phyloP scores from a whole-genome alignment of 805 yeast species.

The Yamadazyma tumulicola region DNA sequence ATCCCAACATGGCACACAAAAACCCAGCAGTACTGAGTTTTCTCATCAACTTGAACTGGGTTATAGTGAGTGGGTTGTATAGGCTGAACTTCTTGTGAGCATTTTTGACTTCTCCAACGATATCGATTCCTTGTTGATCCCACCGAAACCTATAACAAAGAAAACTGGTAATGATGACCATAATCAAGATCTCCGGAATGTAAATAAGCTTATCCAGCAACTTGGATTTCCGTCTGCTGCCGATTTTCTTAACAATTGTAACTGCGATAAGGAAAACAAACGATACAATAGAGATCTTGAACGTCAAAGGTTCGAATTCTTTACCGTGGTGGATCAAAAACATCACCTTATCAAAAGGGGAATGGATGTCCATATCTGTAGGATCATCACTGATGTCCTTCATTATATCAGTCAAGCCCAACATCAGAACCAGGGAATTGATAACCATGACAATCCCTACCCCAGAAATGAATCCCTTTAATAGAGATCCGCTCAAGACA shows the following conservation, averaged over 20 bases:
- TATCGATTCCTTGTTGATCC: slow-evolving; percentile 52
- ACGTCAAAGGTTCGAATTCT: slow-evolving; percentile 55
- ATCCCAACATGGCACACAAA: slow-evolving; percentile 80
- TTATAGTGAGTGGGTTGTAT: slow-evolving; percentile 53
- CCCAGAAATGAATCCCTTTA: slow-evolving; percentile 43
- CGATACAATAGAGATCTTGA: slow-evolving; percentile 48
- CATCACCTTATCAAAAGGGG: slow-evolving; percentile 65
- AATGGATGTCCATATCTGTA: slow-evolving; percentile 35
- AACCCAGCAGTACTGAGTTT: slow-evolving; percentile 66
- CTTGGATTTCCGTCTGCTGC: slow-evolving; percentile 15
- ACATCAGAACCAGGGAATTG: slow-evolving; percentile 67
- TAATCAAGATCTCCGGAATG: slow-evolving; percentile 80
- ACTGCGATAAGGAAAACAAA: slow-evolving; percentile 9
- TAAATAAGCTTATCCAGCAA: slow-evolving; percentile 45
- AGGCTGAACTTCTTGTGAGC: slow-evolving; percentile 44
- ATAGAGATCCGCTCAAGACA: slow-evolving; percentile 35
- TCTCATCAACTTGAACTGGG: slow-evolving; percentile 47
- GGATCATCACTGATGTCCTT: slow-evolving; percentile 35
- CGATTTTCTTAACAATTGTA: slow-evolving; percentile 26
- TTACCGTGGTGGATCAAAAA: slow-evolving; percentile 51
- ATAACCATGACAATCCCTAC: slow-evolving; percentile 44
- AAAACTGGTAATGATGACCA: slow-evolving; percentile 60
- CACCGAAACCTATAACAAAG: slow-evolving; percentile 48
- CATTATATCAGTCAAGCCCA: slow-evolving; percentile 57
- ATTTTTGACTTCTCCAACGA: slow-evolving; percentile 65